phyloP scores from a whole-genome alignment of 306 rosid species.

The Prunus campanulata region DNA sequence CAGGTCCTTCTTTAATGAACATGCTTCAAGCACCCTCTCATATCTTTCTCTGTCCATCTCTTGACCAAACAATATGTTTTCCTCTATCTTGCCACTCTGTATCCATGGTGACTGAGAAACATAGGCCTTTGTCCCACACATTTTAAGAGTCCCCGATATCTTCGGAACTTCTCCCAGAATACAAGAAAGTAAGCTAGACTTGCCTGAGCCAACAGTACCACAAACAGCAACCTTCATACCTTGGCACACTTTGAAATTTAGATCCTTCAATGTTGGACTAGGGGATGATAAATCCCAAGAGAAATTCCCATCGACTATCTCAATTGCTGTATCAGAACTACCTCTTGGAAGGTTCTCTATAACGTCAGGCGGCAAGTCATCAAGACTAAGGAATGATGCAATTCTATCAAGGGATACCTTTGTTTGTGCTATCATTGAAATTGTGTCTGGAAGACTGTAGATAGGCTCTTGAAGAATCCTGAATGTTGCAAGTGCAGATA shows the following conservation, averaged over 20 bases:
- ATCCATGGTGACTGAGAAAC: constrained; percentile 94
- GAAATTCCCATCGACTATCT: too few relatives aligned
- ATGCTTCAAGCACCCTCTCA: constrained; percentile 70
- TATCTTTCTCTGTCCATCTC: constrained; percentile 70
- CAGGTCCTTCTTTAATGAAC: constrained; percentile 65
- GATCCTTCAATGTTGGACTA: constrained; percentile 49
- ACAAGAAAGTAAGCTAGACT: constrained; percentile 80
- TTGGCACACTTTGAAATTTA: constrained; percentile 41
- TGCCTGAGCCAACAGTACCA: constrained; percentile 88
- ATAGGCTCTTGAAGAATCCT: too few relatives aligned
- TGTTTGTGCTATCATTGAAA: too few relatives aligned
- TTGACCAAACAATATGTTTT: constrained; percentile 68
- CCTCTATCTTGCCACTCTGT: constrained; percentile 81
- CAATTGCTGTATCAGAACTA: too few relatives aligned
- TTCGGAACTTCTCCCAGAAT: constrained; percentile 82
- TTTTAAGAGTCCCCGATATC: constrained; percentile 56
- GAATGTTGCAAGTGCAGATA: too few relatives aligned
- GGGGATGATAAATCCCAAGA: too few relatives aligned
- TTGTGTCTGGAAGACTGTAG: too few relatives aligned
- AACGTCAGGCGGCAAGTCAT: too few relatives aligned
- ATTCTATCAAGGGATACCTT: too few relatives aligned
- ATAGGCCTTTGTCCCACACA: constrained; percentile 82
- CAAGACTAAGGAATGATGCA: too few relatives aligned
- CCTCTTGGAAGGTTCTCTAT: too few relatives aligned
- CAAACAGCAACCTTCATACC: constrained; percentile 87